Base-by-base conservation (phyloP, 768 basidiomycete genomes). In the Scleroderma citrinum region DNA sequence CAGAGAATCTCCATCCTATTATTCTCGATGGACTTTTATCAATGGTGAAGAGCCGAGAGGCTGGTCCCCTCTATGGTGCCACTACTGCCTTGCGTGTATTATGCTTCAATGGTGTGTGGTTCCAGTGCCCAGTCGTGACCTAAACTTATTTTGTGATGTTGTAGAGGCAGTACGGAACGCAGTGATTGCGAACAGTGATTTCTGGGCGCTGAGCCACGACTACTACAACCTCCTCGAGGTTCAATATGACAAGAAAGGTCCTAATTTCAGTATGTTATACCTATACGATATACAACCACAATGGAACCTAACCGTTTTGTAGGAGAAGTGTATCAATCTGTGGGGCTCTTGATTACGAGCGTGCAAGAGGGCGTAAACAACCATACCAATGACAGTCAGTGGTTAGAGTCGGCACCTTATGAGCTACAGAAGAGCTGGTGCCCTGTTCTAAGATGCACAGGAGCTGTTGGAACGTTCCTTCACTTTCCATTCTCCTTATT, bases 321-420 rank as follows among this genome's bases (percentile, higher is more conserved):
- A 63, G 61, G 40, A 1, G 62, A 63, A 43, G 62, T 64, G 13
- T 61, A 57, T 34, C 48, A 54, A 21, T 52, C 56, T 2, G 51
- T 64, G 14, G 51, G 59, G 7, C 42, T 29, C 16, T 49, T 64
- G 62, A 59, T 63, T 39, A 54, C 48, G 46, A 11, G 43, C 14
- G 54, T 62, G 51, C 57, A 64, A 24, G 49, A 39, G 29, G 36
- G 34, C 0, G 55, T 56, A 4, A 21, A 5, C 8, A 19, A n/a
- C 3, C n/a, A 46, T 43, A 23, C 21, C 12, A 47, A 49, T 12
- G 50, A 44, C 21, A 24, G 32, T 8, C 46, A 42, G 20, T 51
- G 59, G 61, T 30, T 52, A 3, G 26, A 37, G 1, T 47, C 52
- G 26, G 26, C 26, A 29, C 26, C 26, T 4, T 29, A 29, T 8